A percentile compares a stretch with the other conserved stretches of the same genome.
phyloP scores from a whole-genome alignment of 2,329 filamentous ascomycete species.

The Aspergillus jensenii region DNA sequence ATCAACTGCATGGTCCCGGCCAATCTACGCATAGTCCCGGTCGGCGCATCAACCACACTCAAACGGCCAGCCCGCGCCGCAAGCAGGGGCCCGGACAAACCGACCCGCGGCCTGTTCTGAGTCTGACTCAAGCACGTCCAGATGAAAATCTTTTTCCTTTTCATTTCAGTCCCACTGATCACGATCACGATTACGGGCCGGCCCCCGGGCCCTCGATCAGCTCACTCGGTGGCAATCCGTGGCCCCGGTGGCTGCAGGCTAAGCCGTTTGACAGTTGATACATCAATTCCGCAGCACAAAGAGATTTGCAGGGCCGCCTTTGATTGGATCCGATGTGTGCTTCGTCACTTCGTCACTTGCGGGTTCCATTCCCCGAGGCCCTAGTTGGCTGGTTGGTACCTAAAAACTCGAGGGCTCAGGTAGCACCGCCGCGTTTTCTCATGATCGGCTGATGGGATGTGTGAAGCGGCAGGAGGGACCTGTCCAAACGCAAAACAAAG shows the following conservation, averaged over 20 bases:
- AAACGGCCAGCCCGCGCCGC: too few species aligned
- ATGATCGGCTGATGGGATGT: neutral
- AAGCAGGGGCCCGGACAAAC: too few species aligned
- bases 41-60: neutral
- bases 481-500: neutral
- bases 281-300: neutral
- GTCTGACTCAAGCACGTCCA: too few species aligned
- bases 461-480: neutral
- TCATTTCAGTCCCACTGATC: too few species aligned
- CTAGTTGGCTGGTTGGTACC: neutral
- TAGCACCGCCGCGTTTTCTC: neutral
- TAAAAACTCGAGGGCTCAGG: neutral
- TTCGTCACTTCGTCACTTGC: neutral
- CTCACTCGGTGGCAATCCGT: neutral
- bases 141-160: too few species aligned
- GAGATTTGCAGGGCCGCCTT: neutral
- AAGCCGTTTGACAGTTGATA: constrained; percentile 7
- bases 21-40: neutral
- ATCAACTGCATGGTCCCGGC: too few species aligned
- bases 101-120: too few species aligned
- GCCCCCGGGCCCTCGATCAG: too few species aligned
- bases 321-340: neutral
- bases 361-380: neutral
- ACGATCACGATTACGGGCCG: too few species aligned
- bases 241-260: neutral